Evolutionary conservation across 2,329 filamentous ascomycete genomes (phyloP).

Genomic region (Parastagonospora nodorum): DNA sequence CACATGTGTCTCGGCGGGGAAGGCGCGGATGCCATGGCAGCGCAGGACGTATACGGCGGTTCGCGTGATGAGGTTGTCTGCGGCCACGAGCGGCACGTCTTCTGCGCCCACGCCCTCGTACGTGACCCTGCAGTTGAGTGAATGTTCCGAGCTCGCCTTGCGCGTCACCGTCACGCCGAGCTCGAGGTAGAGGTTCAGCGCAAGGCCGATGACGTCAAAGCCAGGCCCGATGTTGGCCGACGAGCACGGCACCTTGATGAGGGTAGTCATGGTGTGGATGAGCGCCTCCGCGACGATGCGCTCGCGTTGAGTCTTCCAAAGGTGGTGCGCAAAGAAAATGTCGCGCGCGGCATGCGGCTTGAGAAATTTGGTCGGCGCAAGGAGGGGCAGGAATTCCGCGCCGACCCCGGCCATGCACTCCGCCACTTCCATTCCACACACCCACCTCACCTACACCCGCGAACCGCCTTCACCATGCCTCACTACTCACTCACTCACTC

Average conservation of each 20-base stretch:
- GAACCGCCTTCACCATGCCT: background rate
- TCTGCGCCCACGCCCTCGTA: constrained; percentile 84
- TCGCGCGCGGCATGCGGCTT: background rate
- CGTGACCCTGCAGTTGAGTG: constrained; percentile 85
- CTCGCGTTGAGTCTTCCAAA: background rate
- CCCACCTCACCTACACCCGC: background rate
- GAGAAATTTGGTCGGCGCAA: constrained; percentile 3
- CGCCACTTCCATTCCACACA: background rate
- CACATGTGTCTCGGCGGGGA: constrained; percentile 82
- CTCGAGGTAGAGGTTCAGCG: constrained; percentile 92
- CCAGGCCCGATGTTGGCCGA: constrained; percentile 96
- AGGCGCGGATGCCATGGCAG: constrained; percentile 84
- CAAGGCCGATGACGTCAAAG: constrained; percentile 96
- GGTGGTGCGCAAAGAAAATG: constrained; percentile 11
- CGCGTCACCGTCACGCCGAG: constrained; percentile 74
- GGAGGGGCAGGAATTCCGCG: background rate
- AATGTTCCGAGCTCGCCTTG: constrained; percentile 58
- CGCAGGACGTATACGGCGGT: constrained; percentile 93
- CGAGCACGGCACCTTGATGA: constrained; percentile 86
- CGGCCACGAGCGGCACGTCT: constrained; percentile 81
- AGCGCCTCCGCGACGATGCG: constrained; percentile 14
- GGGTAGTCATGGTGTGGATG: constrained; percentile 45
- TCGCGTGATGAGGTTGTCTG: constrained; percentile 89
- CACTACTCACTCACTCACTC: too few relatives aligned
- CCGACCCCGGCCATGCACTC: background rate